phyloP scores from a whole-genome alignment of 2,329 filamentous ascomycete genomes.

The Microsporum canis region DNA sequence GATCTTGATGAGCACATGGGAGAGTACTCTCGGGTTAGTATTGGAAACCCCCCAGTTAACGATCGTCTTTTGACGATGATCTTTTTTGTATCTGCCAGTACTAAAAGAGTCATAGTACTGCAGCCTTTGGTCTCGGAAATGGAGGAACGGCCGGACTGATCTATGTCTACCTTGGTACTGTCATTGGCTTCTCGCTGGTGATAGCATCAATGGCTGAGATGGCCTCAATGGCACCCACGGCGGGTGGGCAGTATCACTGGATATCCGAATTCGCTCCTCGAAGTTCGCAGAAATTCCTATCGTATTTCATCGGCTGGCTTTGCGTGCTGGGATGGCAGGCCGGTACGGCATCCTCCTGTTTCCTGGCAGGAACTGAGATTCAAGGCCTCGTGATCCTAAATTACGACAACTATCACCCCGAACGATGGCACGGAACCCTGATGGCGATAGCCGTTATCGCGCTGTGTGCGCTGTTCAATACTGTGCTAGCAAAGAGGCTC shows the following conservation, averaged over 20 bases:
- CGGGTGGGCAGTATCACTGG: conserved; percentile 34
- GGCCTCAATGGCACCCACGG: conserved; percentile 36
- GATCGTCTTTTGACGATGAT: not conserved
- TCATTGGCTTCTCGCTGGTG: conserved; percentile 24
- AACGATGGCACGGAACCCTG: conserved; percentile 30
- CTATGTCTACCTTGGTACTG: conserved; percentile 27
- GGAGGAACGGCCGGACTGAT: conserved; percentile 31
- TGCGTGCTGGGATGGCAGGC: conserved; percentile 23
- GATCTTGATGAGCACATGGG: conserved; percentile 28
- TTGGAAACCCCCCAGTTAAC: not conserved
- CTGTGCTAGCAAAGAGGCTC: conserved; percentile 18
- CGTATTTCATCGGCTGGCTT: conserved; percentile 30
- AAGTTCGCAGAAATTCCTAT: conserved; percentile 32
- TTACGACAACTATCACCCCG: conserved; percentile 21
- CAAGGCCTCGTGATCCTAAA: conserved; percentile 24
- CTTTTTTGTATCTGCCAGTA: not conserved
- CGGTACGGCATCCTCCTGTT: conserved; percentile 19
- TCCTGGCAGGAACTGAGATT: conserved; percentile 24
- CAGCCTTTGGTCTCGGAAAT: conserved; percentile 24
- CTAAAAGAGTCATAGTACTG: conserved; percentile 13
- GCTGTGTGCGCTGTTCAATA: conserved; percentile 20
- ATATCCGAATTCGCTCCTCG: conserved; percentile 36
- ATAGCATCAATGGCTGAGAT: conserved; percentile 33
- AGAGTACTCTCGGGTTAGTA: conserved; percentile 30
- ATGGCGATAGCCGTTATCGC: conserved; percentile 27